phyloP scores from a whole-genome alignment of 139 green algal species.

The Chlorella sp. region DNA sequence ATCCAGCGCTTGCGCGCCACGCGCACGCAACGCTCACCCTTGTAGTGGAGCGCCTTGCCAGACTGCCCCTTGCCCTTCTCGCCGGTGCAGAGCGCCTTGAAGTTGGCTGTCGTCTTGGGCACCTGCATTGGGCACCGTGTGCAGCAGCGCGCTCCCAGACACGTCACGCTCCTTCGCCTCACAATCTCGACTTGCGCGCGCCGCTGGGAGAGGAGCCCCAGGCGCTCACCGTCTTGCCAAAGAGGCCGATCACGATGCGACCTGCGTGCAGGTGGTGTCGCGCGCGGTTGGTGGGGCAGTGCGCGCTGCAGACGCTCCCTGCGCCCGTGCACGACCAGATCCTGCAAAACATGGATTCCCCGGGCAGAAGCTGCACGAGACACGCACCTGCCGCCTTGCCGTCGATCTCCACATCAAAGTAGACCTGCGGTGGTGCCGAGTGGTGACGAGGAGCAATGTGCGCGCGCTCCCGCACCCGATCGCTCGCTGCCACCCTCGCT shows the following conservation, averaged over 20 bases:
- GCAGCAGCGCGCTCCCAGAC: no score
- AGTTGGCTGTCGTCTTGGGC: constrained; percentile 85
- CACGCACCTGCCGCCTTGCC: constrained; percentile 36
- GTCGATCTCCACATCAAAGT: constrained; percentile 66
- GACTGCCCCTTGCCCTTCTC: constrained; percentile 59
- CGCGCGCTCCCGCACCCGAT: background rate
- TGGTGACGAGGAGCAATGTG: background rate
- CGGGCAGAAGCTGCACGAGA: no score
- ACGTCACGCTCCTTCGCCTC: no score
- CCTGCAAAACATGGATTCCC: background rate
- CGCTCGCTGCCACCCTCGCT: background rate
- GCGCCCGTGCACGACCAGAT: no score
- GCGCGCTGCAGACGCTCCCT: no score
- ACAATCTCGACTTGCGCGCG: no score
- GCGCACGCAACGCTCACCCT: no score
- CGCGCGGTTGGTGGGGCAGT: background rate
- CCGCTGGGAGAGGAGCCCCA: no score
- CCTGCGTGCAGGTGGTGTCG: constrained; percentile 32
- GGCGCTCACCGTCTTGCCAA: constrained; percentile 51
- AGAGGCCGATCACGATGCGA: constrained; percentile 80
- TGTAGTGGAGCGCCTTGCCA: constrained; percentile 48
- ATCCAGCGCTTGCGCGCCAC: no score
- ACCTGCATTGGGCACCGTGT: constrained; percentile 26
- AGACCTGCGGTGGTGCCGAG: constrained; percentile 31
- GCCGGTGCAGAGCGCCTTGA: constrained; percentile 47